Evolutionary conservation across 1,284 basidiomycete genomes (phyloP).

Genomic region (Moesziomyces parantarcticus): DNA sequence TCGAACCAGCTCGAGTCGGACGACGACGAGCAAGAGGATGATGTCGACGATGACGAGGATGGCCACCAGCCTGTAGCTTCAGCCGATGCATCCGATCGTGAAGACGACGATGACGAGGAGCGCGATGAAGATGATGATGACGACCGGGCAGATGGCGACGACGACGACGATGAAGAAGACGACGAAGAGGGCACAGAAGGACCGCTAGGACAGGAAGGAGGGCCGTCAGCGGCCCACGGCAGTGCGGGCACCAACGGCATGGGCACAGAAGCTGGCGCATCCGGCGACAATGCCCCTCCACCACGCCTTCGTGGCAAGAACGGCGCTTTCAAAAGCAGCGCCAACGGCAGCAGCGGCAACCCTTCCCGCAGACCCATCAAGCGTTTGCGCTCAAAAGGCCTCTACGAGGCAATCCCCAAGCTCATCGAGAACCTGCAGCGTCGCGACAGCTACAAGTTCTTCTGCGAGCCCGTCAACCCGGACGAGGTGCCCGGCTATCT

Average conservation of each 20-base stretch:
- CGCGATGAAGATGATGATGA: slow-evolving; percentile 12
- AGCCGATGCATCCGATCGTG: background rate
- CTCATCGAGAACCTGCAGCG: slow-evolving; percentile 65
- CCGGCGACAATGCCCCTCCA: background rate
- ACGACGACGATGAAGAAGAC: slow-evolving; percentile 7
- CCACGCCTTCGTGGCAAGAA: slow-evolving; percentile 23
- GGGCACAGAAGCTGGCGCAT: background rate
- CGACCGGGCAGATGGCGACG: slow-evolving; percentile 10
- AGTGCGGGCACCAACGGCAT: background rate
- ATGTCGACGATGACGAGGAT: slow-evolving; percentile 13
- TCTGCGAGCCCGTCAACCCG: slow-evolving; percentile 77
- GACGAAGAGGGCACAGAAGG: slow-evolving; percentile 7
- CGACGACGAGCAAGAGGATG: slow-evolving; percentile 2
- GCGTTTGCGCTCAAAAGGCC: slow-evolving; percentile 41
- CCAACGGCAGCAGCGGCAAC: slow-evolving; percentile 5
- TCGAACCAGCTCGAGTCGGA: slow-evolving; percentile 1
- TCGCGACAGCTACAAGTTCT: slow-evolving; percentile 87
- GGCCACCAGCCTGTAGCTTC: slow-evolving; percentile 3
- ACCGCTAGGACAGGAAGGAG: background rate
- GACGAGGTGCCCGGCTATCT: slow-evolving; percentile 77
- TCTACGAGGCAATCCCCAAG: slow-evolving; percentile 50
- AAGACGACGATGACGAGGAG: slow-evolving; percentile 10
- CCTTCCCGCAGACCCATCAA: slow-evolving; percentile 46
- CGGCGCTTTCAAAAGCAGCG: slow-evolving; percentile 21
- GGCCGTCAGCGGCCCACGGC: too few relatives aligned